A percentile compares a stretch with the other conserved stretches of the same genome.
These are phyloP conservation scores for Blastobotrys buckinghamii DNA, from an alignment of 1,139 yeast genomes.

Conservation along the genomic window DNA sequence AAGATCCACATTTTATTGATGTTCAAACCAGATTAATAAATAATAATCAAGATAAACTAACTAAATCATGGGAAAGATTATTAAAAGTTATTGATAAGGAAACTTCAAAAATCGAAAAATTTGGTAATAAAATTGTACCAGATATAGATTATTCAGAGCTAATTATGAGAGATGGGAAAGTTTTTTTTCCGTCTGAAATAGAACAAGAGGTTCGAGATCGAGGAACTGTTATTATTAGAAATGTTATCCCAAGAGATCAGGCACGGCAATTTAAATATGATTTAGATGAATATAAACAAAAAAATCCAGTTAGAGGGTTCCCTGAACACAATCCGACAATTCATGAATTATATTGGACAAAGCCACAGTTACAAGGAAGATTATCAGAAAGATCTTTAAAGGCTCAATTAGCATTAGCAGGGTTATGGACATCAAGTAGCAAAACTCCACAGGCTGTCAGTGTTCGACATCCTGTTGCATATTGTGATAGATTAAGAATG, in stretches of 20 bases:
- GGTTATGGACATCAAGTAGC: constrained; percentile 31
- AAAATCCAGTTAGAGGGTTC: constrained; percentile 15
- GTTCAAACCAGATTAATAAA: constrained; percentile 28
- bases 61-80: constrained; percentile 30
- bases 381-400: constrained; percentile 37
- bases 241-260: constrained; percentile 29
- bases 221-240: constrained; percentile 33
- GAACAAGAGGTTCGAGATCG: constrained; percentile 17
- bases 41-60: constrained; percentile 26
- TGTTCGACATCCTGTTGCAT: constrained; percentile 37
- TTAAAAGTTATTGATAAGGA: constrained; percentile 25
- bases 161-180: constrained; percentile 5
- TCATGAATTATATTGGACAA: constrained; percentile 41
- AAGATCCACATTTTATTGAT: constrained; percentile 18
- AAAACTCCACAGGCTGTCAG: constrained; percentile 21
- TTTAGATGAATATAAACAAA: constrained; percentile 24
- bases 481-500: constrained; percentile 52
- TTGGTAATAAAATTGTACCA: constrained; percentile 23
- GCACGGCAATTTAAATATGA: constrained; percentile 28
- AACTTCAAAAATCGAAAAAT: constrained; percentile 21
- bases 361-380: constrained; percentile 40
- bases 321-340: constrained; percentile 34
- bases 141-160: constrained; percentile 17
- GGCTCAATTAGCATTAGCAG: constrained; percentile 33
- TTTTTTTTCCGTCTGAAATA: constrained; percentile 12